Conservation (phyloP, 768 basidiomycete genomes). For the Trametes maxima region DNA sequence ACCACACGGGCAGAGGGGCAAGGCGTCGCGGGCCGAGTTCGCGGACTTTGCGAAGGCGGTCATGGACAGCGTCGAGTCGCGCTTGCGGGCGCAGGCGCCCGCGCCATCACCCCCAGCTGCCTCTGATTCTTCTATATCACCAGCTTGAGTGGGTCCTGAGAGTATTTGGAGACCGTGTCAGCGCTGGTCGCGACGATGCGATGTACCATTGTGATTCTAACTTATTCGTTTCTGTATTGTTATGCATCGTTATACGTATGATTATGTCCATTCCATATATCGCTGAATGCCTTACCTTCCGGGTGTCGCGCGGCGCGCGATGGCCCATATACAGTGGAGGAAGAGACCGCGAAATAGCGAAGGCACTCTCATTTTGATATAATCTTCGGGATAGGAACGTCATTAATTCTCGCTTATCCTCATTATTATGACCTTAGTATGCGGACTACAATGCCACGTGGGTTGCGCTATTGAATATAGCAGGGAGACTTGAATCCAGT, state of each 20-base stretch:
- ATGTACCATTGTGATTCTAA: neutral
- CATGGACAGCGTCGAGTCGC: slow-evolving; percentile 5
- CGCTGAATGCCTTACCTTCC: neutral
- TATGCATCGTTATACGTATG: neutral
- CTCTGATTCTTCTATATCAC: neutral
- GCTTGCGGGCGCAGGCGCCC: neutral
- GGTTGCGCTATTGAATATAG: too few relatives aligned
- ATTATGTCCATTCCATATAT: neutral
- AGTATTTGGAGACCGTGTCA: neutral
- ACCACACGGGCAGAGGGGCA: slow-evolving; percentile 25
- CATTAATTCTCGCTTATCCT: too few relatives aligned
- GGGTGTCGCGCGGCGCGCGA: too few relatives aligned
- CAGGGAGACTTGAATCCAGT: too few relatives aligned
- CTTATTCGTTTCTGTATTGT: neutral
- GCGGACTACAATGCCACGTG: too few relatives aligned
- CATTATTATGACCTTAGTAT: too few relatives aligned
- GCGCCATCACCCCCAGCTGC: neutral
- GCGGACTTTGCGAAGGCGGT: slow-evolving; percentile 29
- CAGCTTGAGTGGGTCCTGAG: too few relatives aligned
- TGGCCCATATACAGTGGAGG: too few relatives aligned
- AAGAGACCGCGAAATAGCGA: too few relatives aligned
- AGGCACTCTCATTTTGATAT: too few relatives aligned
- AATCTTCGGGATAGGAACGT: too few relatives aligned
- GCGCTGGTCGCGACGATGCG: slow-evolving; percentile 4
- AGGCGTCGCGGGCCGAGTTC: slow-evolving; percentile 30